phyloP scores from a whole-genome alignment of 139 green algal genomes.

The Auxenochlorella pyrenoidosa region DNA sequence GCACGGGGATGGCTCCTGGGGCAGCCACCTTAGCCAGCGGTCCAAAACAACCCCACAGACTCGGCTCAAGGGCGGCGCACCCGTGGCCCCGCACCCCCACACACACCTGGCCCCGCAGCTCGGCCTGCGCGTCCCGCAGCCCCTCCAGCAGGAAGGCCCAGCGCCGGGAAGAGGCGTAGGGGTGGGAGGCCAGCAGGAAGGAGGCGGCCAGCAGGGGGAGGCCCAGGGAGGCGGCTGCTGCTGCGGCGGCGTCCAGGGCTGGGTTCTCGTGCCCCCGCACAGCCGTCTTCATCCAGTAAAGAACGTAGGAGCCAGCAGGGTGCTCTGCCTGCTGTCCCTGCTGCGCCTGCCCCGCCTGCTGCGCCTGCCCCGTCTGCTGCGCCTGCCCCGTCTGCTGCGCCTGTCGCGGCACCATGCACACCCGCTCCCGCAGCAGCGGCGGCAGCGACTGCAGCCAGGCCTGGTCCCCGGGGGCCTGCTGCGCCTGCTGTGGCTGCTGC shows the following conservation, averaged over 20 bases:
- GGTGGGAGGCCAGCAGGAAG: constrained; percentile 28
- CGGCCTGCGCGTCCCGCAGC: constrained; percentile 12
- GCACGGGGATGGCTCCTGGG: too few relatives aligned
- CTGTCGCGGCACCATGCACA: constrained; percentile 4
- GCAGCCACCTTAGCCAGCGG: too few relatives aligned
- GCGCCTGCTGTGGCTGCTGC: background rate
- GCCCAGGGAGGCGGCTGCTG: background rate
- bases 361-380: background rate
- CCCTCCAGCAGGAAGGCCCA: constrained; percentile 3
- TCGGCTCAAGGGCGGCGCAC: too few relatives aligned
- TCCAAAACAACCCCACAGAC: too few relatives aligned
- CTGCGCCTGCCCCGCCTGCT: constrained; percentile 5
- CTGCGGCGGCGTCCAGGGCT: constrained; percentile 7
- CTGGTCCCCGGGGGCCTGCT: background rate
- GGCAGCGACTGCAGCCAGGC: constrained; percentile 3
- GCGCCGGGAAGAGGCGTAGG: background rate
- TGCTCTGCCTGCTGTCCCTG: background rate
- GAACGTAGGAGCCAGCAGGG: background rate
- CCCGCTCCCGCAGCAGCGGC: background rate
- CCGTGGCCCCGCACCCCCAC: too few relatives aligned
- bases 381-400: background rate
- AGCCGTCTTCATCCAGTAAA: constrained; percentile 34
- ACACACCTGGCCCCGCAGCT: constrained; percentile 21
- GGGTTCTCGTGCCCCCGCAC: constrained; percentile 27
- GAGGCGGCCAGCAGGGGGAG: constrained; percentile 23